phyloP scores from a whole-genome alignment of 192 early-diverging fungal genomes.

The Backusella liffmaniae region DNA sequence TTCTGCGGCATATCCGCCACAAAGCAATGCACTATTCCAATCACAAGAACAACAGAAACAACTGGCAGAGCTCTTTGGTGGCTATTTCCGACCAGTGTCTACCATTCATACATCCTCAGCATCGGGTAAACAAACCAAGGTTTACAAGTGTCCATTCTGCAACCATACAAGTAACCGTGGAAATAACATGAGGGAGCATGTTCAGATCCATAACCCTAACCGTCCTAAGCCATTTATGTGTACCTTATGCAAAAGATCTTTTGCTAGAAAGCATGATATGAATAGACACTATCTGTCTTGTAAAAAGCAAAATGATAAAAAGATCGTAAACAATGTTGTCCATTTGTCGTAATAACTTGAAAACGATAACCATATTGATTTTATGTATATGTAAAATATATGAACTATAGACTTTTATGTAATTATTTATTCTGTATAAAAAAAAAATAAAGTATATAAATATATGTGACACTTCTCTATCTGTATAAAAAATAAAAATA shows the following conservation, averaged over 20 bases:
- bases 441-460: slow-evolving; percentile 3
- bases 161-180: slow-evolving; percentile 57
- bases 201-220: slow-evolving; percentile 64
- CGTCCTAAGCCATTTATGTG: slow-evolving; percentile 61
- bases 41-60: not conserved
- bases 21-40: not conserved
- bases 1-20: not conserved
- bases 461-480: not conserved
- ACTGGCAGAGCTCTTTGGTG: not conserved
- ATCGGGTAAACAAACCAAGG: not conserved
- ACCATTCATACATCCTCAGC: not conserved
- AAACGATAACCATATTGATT: not conserved
- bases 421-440: slow-evolving; percentile 2
- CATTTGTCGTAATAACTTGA: not conserved
- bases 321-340: not conserved
- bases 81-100: not conserved
- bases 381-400: slow-evolving; percentile 4
- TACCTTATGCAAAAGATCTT: slow-evolving; percentile 51
- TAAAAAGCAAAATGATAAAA: not conserved
- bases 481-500: not conserved
- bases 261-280: slow-evolving; percentile 70
- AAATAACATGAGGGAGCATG: slow-evolving; percentile 68
- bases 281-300: slow-evolving; percentile 51
- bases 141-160: slow-evolving; percentile 53
- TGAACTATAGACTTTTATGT: not conserved